A percentile compares a stretch with the other conserved stretches of the same genome.
Evolutionary conservation across 164 flowering plant species (phyloP).

Genomic region (Aristolochia fimbriata): DNA sequence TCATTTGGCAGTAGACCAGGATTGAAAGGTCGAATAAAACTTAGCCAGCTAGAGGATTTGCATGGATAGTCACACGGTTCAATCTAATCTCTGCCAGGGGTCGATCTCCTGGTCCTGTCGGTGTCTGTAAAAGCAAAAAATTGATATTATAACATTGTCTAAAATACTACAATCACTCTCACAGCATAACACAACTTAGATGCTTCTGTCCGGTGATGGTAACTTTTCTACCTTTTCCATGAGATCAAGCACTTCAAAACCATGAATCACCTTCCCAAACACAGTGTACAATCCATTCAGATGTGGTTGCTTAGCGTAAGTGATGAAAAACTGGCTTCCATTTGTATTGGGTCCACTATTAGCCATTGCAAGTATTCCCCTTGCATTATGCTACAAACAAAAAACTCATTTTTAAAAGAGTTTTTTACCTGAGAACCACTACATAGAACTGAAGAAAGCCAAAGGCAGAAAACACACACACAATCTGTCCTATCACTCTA

Average conservation of each 20-base stretch:
- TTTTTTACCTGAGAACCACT: no score
- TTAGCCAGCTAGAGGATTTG: constrained; percentile 90
- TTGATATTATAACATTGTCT: background rate
- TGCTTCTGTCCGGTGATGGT: no score
- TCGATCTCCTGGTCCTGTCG: constrained; percentile 40
- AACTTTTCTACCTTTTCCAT: constrained; percentile 71
- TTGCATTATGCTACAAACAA: constrained; percentile 64
- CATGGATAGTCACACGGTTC: constrained; percentile 93
- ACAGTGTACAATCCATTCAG: constrained; percentile 89
- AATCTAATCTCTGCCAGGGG: constrained; percentile 71
- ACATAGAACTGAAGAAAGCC: no score
- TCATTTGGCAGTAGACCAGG: no score
- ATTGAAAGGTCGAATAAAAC: background rate
- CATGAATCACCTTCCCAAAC: constrained; percentile 95
- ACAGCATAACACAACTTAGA: no score
- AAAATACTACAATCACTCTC: background rate
- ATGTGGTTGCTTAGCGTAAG: constrained; percentile 89
- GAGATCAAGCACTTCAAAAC: constrained; percentile 92
- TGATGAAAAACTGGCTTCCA: constrained; percentile 89
- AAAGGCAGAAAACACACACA: background rate
- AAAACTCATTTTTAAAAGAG: background rate
- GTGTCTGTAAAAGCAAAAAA: constrained; percentile 33
- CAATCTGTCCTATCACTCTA: no score
- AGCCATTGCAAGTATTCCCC: constrained; percentile 90
- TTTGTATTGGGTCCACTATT: constrained; percentile 96